Evolutionary conservation across 2,329 filamentous ascomycete genomes (phyloP).

Genomic region (Ophiostoma populinum): DNA sequence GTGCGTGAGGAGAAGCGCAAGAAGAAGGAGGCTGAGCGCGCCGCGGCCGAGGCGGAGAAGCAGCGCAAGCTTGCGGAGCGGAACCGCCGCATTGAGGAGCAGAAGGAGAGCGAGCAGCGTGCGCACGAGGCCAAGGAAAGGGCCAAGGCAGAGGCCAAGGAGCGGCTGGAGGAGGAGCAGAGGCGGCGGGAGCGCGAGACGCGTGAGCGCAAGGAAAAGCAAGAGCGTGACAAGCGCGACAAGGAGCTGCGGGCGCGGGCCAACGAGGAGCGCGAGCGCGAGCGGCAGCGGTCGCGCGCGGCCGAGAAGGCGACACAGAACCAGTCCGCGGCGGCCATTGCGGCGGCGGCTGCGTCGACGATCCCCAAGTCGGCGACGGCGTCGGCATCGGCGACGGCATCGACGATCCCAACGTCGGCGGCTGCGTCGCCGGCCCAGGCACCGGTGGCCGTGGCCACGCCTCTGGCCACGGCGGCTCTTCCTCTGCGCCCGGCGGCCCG

Average conservation of each 20-base stretch:
- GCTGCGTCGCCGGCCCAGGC: constrained; percentile 29
- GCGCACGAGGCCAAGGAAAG: constrained; percentile 68
- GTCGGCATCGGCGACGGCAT: constrained; percentile 7
- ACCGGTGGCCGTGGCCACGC: constrained; percentile 56
- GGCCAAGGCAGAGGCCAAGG: constrained; percentile 48
- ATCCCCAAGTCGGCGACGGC: constrained; percentile 8
- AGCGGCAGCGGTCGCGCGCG: constrained; percentile 25
- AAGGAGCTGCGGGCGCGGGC: constrained; percentile 27
- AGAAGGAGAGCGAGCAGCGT: constrained; percentile 74
- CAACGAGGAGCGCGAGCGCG: constrained; percentile 15
- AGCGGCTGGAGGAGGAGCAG: constrained; percentile 43
- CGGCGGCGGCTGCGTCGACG: too few relatives aligned
- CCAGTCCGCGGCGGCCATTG: constrained; percentile 14
- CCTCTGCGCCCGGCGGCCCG: constrained; percentile 14
- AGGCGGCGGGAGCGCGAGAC: constrained; percentile 38
- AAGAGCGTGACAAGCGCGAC: constrained; percentile 37
- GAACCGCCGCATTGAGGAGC: constrained; percentile 61
- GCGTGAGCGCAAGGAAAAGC: constrained; percentile 43
- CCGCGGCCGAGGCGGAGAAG: constrained; percentile 77
- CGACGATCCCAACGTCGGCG: too few relatives aligned
- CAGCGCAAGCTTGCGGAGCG: constrained; percentile 73
- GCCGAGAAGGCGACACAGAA: constrained; percentile 25
- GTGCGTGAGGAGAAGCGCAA: constrained; percentile 78
- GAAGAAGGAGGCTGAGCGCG: constrained; percentile 81
- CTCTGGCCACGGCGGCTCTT: too few relatives aligned